Evolutionary conservation across 2,329 filamentous ascomycete species (phyloP), one percentile per base, ranked within the genome.

Genomic region (Aspergillus puulaauensis): DNA sequence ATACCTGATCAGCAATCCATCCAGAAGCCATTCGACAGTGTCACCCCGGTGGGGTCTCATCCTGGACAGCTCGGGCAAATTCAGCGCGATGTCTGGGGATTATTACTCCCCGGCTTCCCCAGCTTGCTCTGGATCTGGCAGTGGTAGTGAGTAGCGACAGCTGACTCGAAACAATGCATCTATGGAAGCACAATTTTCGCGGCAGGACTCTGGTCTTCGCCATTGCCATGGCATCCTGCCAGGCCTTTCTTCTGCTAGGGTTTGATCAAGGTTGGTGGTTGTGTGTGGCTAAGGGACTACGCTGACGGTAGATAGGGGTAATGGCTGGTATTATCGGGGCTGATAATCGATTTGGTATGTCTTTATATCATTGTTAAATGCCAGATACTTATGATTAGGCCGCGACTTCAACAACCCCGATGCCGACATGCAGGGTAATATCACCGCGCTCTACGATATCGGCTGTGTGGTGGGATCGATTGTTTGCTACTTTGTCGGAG

Each of bases 261-360:
- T 83, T 81, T 63, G 78, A 83, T 59, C 80, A 82, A 79, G 79
- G 63, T 31, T 12, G 21, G 47, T n/a, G 11, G 11, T 4, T 8
- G 17, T 11, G 19, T 17, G 24, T 14, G 21, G 15, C 2, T 6
- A 3, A 21, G 15, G 2, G 4, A 2, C 5, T 12, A 12, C 2
- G 43, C 9, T 24, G 27, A 27, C 37, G 6, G 23, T 24, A 3
- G 6, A 19, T 15, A 61, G 60, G 61, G 5, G 66, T 68, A 7
- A 66, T 66, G 67, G 53, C 62, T 24, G 77, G 76, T 27, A 76
- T 82, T 49, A 80, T 79, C 52, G 69, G 77, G 7, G 76, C 76
- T 6, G 66, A 78, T 40, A 78, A 78, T 50, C 66, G 68, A 19
- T 79, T 78, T 55, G 73, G 47, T 50, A 50, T 40, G 33, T 21